Percentiles rank a stretch among this genome's conserved stretches.
Conservation (phyloP, 192 early-diverging fungal genomes). For the Glomus cerebriforme region DNA sequence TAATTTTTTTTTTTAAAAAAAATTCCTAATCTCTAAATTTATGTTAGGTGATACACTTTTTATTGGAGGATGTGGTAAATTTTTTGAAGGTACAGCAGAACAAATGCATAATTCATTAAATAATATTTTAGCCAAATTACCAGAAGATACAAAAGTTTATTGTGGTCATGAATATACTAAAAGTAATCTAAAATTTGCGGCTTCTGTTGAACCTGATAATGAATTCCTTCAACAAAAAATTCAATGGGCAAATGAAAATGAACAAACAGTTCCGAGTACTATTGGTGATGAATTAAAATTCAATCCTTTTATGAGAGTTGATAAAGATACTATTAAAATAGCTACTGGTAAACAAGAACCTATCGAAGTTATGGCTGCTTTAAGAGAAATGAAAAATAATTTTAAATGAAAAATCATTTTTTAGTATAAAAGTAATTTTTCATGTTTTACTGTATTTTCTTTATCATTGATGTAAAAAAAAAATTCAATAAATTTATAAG, state of each 20-base stretch:
- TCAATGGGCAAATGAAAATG: constrained; percentile 49
- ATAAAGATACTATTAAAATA: constrained; percentile 59
- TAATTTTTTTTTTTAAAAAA: background rate
- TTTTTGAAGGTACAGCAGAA: constrained; percentile 88
- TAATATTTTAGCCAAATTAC: constrained; percentile 67
- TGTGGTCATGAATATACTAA: constrained; percentile 94
- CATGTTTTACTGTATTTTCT: no score
- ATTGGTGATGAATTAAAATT: constrained; percentile 84
- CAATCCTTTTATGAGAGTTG: constrained; percentile 90
- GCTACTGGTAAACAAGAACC: constrained; percentile 62
- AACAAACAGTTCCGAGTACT: constrained; percentile 80
- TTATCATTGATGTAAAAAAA: no score
- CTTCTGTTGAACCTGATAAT: constrained; percentile 78
- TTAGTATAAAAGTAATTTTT: no score
- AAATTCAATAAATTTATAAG: no score
- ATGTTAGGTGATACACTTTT: constrained; percentile 33
- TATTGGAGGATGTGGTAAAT: constrained; percentile 78
- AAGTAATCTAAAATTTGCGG: constrained; percentile 75
- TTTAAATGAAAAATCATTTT: constrained; percentile 40
- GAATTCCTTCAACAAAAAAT: constrained; percentile 64
- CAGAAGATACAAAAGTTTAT: constrained; percentile 81
- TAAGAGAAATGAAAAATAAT: constrained; percentile 83
- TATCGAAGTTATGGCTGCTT: constrained; percentile 70
- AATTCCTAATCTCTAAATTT: background rate
- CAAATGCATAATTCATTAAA: constrained; percentile 85